Base-by-base conservation (phyloP, 2,329 filamentous ascomycete species). In the Fusarium sp. region DNA sequence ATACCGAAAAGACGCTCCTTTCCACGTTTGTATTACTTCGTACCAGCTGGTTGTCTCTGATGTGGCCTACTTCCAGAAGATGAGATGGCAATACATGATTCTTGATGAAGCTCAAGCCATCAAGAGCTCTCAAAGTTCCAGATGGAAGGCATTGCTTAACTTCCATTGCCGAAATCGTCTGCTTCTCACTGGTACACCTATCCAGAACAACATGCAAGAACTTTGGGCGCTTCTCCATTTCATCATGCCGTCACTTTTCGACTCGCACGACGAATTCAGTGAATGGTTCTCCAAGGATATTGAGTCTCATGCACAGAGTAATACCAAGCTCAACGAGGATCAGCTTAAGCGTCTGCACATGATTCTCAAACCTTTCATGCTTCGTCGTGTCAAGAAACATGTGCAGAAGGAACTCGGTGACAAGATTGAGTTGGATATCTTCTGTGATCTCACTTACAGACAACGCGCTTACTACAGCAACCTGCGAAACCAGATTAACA, bases 31-130 rank as follows among this genome's bases (percentile, higher is more conserved):
- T 55, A 91, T 99, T 50, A 99, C 96, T 1, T 98, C 95, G 1
- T 99, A 99, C 80, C 96, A 99, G 81, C 87, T 99, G 40, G 96
- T 99, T 30, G 96, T 99, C 23, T 93, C 95, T 30, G 96, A 99
- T 80, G 93, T 97, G 3, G 91, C 94, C 66, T 99, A 99, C 81
- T 98, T 99, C 85, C 95, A 98, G 83, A 98, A 98, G 86, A 96
- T 99, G 87, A 93, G 93, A 76, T 99, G 96, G 96, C 96, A 98
- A 83, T 98, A 99, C 85, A 99, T 99, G 96, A 98, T 99, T 81
- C 89, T 99, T 42, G 96, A 99, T 76, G 96, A 99, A 82, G 96
- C 96, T 3, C 96, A 99, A 80, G 96, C 96, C 73, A 98, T 99
- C 89, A 99, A 99, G 86, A 98, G 95, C 69, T 98, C 96, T 1